Evolutionary conservation across 441 rosid genomes (phyloP).

Genomic region (Macaranga tanarius): DNA sequence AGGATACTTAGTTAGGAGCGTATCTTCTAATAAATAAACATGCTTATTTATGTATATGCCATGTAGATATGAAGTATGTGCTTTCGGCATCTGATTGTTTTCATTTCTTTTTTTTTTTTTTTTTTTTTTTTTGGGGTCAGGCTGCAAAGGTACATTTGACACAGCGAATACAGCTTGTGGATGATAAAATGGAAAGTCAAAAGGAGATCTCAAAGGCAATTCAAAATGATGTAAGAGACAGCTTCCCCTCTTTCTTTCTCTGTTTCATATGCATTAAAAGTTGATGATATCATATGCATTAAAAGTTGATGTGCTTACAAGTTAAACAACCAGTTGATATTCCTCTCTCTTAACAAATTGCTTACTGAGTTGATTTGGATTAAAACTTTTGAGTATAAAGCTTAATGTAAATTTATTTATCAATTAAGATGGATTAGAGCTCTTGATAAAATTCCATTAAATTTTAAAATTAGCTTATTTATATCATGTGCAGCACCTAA

Average conservation of each 20-base stretch:
- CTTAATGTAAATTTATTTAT: too few species aligned
- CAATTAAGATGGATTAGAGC: too few species aligned
- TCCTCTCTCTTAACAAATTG: neutral
- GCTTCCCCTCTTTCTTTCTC: neutral
- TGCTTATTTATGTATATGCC: neutral
- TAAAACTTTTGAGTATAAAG: neutral
- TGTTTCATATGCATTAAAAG: neutral
- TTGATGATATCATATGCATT: neutral
- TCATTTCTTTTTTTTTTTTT: neutral
- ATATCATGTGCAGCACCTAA: too few species aligned
- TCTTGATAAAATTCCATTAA: too few species aligned
- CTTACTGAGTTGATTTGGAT: neutral
- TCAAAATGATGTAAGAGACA: conserved; percentile 57
- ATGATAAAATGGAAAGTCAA: conserved; percentile 79
- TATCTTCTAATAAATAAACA: neutral
- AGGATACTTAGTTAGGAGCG: neutral
- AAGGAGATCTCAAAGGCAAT: conserved; percentile 73
- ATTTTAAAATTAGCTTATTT: too few species aligned
- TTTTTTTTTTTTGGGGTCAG: conserved; percentile 37
- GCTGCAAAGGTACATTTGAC: conserved; percentile 83
- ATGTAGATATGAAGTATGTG: neutral
- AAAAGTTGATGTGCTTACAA: neutral
- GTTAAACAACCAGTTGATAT: neutral
- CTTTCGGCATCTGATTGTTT: conserved; percentile 5
- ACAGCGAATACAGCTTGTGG: conserved; percentile 72